Conservation (phyloP, 2,329 filamentous ascomycete species). For the Colletotrichum cereale region DNA sequence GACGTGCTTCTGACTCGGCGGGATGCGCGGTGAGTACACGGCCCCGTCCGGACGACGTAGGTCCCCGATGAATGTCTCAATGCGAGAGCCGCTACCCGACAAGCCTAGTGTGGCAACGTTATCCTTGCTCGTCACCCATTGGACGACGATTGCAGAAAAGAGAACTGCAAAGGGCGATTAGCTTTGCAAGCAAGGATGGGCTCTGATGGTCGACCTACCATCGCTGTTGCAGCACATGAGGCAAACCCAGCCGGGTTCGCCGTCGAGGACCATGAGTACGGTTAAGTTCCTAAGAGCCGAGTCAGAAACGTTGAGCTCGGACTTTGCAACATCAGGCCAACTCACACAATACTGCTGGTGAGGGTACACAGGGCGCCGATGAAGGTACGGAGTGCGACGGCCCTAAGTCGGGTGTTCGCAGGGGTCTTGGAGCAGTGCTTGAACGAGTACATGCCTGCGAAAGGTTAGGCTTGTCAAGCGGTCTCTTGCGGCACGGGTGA, state of each 20-base stretch:
- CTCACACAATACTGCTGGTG: slow-evolving; percentile 68
- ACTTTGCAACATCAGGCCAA: slow-evolving; percentile 17
- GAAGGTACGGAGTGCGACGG: slow-evolving; percentile 69
- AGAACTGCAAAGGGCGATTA: slow-evolving; percentile 57
- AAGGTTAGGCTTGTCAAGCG: neutral
- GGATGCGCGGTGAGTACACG: slow-evolving; percentile 32
- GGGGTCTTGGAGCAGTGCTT: slow-evolving; percentile 58
- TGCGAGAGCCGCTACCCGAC: slow-evolving; percentile 13
- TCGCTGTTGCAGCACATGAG: slow-evolving; percentile 75
- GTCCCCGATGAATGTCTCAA: slow-evolving; percentile 12
- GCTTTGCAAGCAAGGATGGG: neutral
- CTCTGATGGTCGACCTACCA: slow-evolving; percentile 54
- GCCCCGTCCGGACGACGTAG: slow-evolving; percentile 9
- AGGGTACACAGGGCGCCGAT: slow-evolving; percentile 70
- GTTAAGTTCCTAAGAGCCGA: slow-evolving; percentile 65
- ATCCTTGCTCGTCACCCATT: slow-evolving; percentile 68
- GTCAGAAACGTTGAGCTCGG: slow-evolving; percentile 19
- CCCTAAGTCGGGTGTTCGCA: slow-evolving; percentile 59
- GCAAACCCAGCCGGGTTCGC: slow-evolving; percentile 75
- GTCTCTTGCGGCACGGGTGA: neutral
- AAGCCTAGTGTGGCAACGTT: slow-evolving; percentile 48
- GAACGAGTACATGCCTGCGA: slow-evolving; percentile 67
- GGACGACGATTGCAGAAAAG: slow-evolving; percentile 71
- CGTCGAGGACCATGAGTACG: slow-evolving; percentile 68
- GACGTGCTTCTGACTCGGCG: slow-evolving; percentile 44